Base-by-base conservation (phyloP, 208 protist genomes). In the Crithidia fasciculata region DNA sequence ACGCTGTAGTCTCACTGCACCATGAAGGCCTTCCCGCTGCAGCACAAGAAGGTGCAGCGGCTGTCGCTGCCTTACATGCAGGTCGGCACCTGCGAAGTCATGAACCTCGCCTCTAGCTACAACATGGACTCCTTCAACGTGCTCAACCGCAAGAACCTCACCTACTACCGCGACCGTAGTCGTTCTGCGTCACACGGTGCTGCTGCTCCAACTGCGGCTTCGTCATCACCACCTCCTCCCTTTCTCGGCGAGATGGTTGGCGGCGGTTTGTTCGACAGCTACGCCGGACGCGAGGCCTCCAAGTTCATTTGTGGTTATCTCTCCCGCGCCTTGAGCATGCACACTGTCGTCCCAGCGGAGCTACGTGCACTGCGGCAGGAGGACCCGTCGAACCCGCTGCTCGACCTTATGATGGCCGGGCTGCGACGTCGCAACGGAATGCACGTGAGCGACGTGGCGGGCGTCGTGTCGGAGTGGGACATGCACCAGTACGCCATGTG, bases 401-500 rank as follows among this genome's bases (percentile, higher is more conserved):
- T 93, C 10, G 69, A 84, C 16, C 65, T 92, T 52, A 86, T 93
- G 81, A 80, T 83, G 57, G 72, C 82, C 9, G 58, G 75, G 5
- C 41, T 86, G 37, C 69, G 61, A 7, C 60, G 85, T 8, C 68
- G 77, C 40, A 69, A 69, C n/a, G 55, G 54, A 54, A 56, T 80
- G 68, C 41, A 50, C 43, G 71, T 61, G 40, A 39, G 41, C 8
- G 44, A 49, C 0, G 9, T 82, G 50, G 59, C 58, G n/a, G 76
- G 73, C 18, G 37, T 94, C 10, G 68, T 96, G 37, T 85, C 80
- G 8, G 91, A 93, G 15, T 89, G 82, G 83, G 88, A 94, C 44
- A 83, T 91, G 76, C 85, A 94, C 50, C 88, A 96, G 70, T 96
- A 96, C 82, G 88, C 91, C 9, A 78, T 94, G 56, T 72, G 70